Percentiles rank a stretch among this genome's conserved stretches.
Conservation (phyloP, 1,139 yeast species). For the Nakaseomyces nivariensis region DNA sequence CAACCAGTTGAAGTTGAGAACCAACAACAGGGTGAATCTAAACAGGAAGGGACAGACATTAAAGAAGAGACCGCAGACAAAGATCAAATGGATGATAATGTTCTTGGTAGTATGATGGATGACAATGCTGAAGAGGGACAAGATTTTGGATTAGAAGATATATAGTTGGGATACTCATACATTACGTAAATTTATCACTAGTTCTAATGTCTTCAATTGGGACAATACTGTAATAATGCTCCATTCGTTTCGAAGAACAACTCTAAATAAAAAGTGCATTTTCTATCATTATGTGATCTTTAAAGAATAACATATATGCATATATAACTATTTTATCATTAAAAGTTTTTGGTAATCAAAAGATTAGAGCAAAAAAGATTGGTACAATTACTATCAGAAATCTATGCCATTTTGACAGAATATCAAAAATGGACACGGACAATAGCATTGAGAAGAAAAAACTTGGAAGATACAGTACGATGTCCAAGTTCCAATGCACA, state of each 20-base stretch:
- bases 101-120: neutral
- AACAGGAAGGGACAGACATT: neutral
- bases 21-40: neutral
- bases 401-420: neutral
- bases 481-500: conserved; percentile 41
- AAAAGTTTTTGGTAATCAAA: neutral
- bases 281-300: too few relatives aligned
- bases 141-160: neutral
- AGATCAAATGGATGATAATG: neutral
- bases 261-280: too few relatives aligned
- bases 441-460: conserved; percentile 47
- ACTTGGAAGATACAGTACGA: conserved; percentile 47
- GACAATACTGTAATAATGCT: too few relatives aligned
- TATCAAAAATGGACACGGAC: neutral
- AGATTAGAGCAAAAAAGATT: neutral
- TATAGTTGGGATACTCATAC: neutral
- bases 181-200: too few relatives aligned
- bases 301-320: neutral
- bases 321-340: neutral
- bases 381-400: neutral
- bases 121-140: neutral
- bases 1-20: neutral
- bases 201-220: too few relatives aligned
- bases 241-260: too few relatives aligned
- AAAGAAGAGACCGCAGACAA: neutral